phyloP scores from a whole-genome alignment of 768 basidiomycete species.

The Panus rudis region DNA sequence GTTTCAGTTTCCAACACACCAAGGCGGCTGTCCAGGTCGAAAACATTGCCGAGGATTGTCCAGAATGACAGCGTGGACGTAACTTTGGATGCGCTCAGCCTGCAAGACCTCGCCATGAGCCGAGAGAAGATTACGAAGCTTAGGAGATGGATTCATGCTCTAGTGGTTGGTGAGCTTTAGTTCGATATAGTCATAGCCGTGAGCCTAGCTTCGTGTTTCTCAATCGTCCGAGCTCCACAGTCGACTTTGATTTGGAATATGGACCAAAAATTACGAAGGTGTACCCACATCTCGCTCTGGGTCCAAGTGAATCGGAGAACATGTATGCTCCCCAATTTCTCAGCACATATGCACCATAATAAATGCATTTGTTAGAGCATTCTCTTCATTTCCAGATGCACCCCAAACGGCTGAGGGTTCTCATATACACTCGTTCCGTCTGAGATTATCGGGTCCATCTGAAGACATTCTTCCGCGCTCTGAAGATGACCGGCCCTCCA shows the following conservation, averaged over 20 bases:
- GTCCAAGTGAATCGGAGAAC: conserved; percentile 68
- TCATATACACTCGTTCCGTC: conserved; percentile 80
- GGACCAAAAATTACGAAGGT: conserved; percentile 73
- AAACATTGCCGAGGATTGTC: conserved; percentile 36
- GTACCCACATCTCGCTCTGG: conserved; percentile 60
- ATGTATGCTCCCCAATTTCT: conserved; percentile 49
- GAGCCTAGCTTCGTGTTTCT: conserved; percentile 7
- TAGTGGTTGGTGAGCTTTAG: conserved; percentile 50
- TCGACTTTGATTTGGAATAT: conserved; percentile 84
- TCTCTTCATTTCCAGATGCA: conserved; percentile 90
- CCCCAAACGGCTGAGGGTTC: conserved; percentile 79
- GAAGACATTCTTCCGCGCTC: conserved; percentile 12
- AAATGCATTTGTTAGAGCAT: conserved; percentile 51
- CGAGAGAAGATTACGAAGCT: conserved; percentile 41
- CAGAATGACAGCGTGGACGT: conserved; percentile 23
- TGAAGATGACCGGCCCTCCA: conserved; percentile 28
- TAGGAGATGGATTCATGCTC: conserved; percentile 59
- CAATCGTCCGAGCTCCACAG: conserved; percentile 30
- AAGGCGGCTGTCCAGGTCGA: conserved; percentile 35
- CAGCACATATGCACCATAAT: not conserved
- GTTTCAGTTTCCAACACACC: conserved; percentile 6
- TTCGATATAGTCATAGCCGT: not conserved
- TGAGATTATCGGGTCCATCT: conserved; percentile 39
- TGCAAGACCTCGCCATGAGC: conserved; percentile 39
- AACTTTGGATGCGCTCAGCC: too few species aligned